A percentile compares a stretch with the other conserved stretches of the same genome.
These are phyloP conservation scores for Arthrobotrys iridis DNA, from an alignment of 2,329 filamentous ascomycete species.

Conservation along the genomic window DNA sequence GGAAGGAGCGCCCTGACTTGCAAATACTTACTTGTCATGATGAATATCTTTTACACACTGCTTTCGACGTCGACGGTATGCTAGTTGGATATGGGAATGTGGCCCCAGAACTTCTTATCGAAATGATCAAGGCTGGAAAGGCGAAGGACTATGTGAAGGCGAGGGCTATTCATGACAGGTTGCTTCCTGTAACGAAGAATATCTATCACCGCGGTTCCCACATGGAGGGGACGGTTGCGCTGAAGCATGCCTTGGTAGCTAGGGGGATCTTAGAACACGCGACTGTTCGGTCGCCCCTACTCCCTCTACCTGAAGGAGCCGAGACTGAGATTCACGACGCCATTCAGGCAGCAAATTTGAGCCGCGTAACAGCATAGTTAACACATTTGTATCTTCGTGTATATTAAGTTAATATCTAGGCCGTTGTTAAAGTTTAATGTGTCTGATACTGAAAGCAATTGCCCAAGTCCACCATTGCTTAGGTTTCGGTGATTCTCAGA, in stretches of 20 bases:
- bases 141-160: conserved; percentile 65
- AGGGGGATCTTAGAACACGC: conserved; percentile 66
- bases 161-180: conserved; percentile 65
- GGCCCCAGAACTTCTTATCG: conserved; percentile 65
- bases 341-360: conserved; percentile 60
- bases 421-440: no score
- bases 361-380: not conserved
- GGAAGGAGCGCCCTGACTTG: conserved; percentile 64
- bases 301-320: conserved; percentile 63
- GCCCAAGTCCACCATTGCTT: no score
- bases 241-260: conserved; percentile 67
- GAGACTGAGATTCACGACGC: conserved; percentile 64
- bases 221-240: conserved; percentile 67
- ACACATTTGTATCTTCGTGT: no score
- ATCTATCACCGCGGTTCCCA: conserved; percentile 68
- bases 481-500: no score
- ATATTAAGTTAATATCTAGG: no score
- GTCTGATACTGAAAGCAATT: no score
- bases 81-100: conserved; percentile 69
- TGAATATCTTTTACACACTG: conserved; percentile 67
- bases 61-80: conserved; percentile 67
- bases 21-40: conserved; percentile 67
- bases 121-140: conserved; percentile 67
- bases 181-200: conserved; percentile 67
- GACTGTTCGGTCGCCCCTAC: conserved; percentile 65